A percentile compares a stretch with the other conserved stretches of the same genome.
phyloP scores from a whole-genome alignment of 805 yeast species.

The Cyberlindnera misumaiensis region DNA sequence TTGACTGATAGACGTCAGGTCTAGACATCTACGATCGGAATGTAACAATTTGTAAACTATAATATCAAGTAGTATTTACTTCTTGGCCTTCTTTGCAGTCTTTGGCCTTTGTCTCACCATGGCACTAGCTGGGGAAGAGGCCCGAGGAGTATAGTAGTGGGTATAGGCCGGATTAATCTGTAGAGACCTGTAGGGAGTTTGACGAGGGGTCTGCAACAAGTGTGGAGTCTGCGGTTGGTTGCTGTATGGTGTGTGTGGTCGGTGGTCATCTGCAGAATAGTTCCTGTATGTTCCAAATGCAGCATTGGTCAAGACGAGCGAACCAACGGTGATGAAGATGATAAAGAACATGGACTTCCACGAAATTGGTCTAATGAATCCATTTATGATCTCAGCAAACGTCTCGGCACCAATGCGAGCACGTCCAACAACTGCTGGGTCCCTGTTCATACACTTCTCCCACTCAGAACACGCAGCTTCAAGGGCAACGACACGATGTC shows the following conservation, averaged over 20 bases:
- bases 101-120: constrained; percentile 13
- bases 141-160: constrained; percentile 19
- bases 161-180: constrained; percentile 18
- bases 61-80: constrained; percentile 1
- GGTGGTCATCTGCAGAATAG: constrained; percentile 10
- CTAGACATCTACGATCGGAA: constrained; percentile 18
- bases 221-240: constrained; percentile 14
- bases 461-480: constrained; percentile 64
- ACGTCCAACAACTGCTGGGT: constrained; percentile 59
- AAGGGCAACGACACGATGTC: constrained; percentile 63
- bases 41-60: not conserved
- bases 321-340: constrained; percentile 40
- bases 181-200: constrained; percentile 15
- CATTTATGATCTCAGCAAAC: constrained; percentile 73
- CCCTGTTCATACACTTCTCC: constrained; percentile 78
- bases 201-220: constrained; percentile 16
- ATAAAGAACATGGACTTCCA: constrained; percentile 58
- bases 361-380: constrained; percentile 64
- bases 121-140: constrained; percentile 16
- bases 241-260: constrained; percentile 2
- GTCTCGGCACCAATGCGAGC: constrained; percentile 76
- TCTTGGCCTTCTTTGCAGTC: constrained; percentile 16
- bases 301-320: constrained; percentile 43
- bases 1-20: constrained; percentile 81
- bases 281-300: constrained; percentile 39